Conservation (phyloP, 352 stramenopile genomes). For the Phytopythium sindhum region DNA sequence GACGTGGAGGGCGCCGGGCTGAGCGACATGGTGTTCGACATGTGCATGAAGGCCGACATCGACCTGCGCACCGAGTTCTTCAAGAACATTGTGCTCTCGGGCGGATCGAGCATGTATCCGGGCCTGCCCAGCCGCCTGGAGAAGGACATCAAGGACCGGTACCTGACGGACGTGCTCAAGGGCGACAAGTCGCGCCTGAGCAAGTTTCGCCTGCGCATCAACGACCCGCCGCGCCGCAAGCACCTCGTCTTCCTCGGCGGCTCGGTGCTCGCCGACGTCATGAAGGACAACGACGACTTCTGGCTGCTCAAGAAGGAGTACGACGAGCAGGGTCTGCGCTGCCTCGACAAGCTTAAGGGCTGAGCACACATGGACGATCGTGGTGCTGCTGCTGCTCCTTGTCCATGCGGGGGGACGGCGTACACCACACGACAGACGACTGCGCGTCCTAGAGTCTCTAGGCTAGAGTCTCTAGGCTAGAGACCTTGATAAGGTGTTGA, state of each 20-base stretch:
- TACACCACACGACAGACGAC: too few relatives aligned
- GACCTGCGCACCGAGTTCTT: slow-evolving; percentile 96
- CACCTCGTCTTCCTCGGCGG: slow-evolving; percentile 95
- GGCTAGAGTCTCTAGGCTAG: too few relatives aligned
- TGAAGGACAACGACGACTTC: slow-evolving; percentile 93
- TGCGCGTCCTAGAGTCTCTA: too few relatives aligned
- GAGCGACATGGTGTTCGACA: slow-evolving; percentile 97
- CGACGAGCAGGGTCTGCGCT: slow-evolving; percentile 90
- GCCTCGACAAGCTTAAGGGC: slow-evolving; percentile 77
- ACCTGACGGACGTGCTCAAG: slow-evolving; percentile 84
- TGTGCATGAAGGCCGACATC: slow-evolving; percentile 96
- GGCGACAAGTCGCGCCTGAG: slow-evolving; percentile 86
- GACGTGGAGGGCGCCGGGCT: slow-evolving; percentile 95
- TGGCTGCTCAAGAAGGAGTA: slow-evolving; percentile 95
- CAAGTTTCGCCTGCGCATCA: slow-evolving; percentile 94
- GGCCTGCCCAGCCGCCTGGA: slow-evolving; percentile 91
- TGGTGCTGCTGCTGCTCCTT: too few relatives aligned
- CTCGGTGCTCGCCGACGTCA: slow-evolving; percentile 91
- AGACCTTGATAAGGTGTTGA: too few relatives aligned
- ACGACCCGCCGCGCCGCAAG: slow-evolving; percentile 95
- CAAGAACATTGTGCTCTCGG: slow-evolving; percentile 96
- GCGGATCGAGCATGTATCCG: slow-evolving; percentile 95
- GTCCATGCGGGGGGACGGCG: too few relatives aligned
- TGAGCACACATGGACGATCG: too few relatives aligned
- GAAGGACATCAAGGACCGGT: slow-evolving; percentile 84